Evolutionary conservation across 2,329 filamentous ascomycete genomes (phyloP).

Genomic region (Leptographium flavum): DNA sequence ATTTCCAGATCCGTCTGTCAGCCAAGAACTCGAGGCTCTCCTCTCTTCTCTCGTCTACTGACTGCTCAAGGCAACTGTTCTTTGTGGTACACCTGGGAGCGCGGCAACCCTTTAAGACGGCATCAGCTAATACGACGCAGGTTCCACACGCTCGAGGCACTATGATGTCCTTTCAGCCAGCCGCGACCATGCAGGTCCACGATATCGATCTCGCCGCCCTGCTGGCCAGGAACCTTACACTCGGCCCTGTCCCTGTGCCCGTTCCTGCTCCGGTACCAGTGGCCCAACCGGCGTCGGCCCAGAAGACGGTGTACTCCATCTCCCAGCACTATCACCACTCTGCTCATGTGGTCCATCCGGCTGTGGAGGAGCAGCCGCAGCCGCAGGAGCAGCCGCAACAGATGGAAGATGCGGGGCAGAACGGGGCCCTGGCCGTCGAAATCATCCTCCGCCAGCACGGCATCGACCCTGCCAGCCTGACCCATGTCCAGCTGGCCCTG

Average conservation of each 20-base stretch:
- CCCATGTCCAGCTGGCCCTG: constrained; percentile 60
- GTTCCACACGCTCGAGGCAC: neutral
- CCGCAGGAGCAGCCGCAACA: constrained; percentile 19
- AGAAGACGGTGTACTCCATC: constrained; percentile 53
- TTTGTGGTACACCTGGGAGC: neutral
- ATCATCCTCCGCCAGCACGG: constrained; percentile 49
- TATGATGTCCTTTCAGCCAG: constrained; percentile 9
- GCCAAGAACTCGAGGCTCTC: no score
- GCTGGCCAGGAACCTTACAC: constrained; percentile 61
- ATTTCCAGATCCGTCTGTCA: constrained; percentile 1
- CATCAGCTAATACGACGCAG: neutral
- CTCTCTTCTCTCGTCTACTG: no score
- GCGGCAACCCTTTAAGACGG: neutral
- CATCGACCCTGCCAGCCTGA: constrained; percentile 55
- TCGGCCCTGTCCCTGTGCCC: constrained; percentile 19
- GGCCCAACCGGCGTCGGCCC: constrained; percentile 1
- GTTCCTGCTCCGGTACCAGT: neutral
- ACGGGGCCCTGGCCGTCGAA: constrained; percentile 36
- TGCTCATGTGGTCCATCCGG: constrained; percentile 40
- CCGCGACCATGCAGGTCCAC: constrained; percentile 43
- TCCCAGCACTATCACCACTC: constrained; percentile 79
- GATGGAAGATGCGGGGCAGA: constrained; percentile 28
- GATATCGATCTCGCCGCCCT: constrained; percentile 65
- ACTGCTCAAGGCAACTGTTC: no score
- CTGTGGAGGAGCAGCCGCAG: constrained; percentile 17